Base-by-base conservation (phyloP, 2,329 filamentous ascomycete species). In the Basipetospora chlamydospora region DNA sequence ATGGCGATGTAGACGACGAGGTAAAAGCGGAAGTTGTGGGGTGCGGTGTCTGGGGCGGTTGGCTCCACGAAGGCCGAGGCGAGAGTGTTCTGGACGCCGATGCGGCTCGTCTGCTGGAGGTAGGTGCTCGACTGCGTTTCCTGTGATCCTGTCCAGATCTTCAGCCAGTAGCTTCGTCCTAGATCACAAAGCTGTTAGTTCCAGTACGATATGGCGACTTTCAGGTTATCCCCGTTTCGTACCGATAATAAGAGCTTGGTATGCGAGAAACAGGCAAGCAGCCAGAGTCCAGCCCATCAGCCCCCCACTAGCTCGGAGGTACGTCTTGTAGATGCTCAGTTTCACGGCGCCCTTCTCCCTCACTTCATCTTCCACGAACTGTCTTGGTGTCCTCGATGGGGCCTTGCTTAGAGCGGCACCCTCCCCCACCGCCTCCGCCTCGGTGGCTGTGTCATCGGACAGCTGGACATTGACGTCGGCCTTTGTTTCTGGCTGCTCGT, bases 361-460 rank as follows among this genome's bases (percentile, higher is more conserved):
- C n/a, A 60, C 61, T 52, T 90, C 83, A 3, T 85, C 80, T 48
- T 85, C 76, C 18, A 82, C 71, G 44, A 87, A 88, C 52, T 84
- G 35, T 80, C 44, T 74, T 75, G 1, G 73, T 66, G 5, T 18
- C 49, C 70, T 70, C 3, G 66, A 67, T 2, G 61, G 48, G 0
- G 66, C 52, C 46, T 71, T 73, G 33, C 63, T 61, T 26, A 73
- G 52, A 2, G 58, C 53, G n/a, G n/a, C n/a, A n/a, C 15, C 58
- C 51, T 10, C 44, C 45, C n/a, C 55, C 59, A n/a, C 55, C 51
- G 3, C 48, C 44, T 10, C 59, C 57, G 6, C 62, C 58, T 6
- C n/a, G n/a, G n/a, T n/a, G n/a, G n/a, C n/a, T n/a, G n/a, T n/a
- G n/a, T n/a, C n/a, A n/a, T n/a, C n/a, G n/a, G n/a, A n/a, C n/a